These are phyloP conservation scores for Pulicaria dysenterica DNA, from an alignment of 129 eudicot species.

Conservation along the genomic window DNA sequence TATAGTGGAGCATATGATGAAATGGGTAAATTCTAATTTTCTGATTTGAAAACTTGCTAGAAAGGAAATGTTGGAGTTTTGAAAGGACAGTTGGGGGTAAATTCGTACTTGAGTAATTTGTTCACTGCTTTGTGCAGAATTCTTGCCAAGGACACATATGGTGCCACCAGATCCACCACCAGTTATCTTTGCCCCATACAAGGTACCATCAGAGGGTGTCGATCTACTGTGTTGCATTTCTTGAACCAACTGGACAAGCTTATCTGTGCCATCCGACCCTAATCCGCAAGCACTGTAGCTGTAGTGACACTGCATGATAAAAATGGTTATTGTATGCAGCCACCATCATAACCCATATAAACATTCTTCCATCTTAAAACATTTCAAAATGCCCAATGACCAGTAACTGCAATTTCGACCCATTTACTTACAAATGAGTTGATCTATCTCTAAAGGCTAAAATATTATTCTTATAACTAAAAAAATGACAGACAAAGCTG, in stretches of 20 bases:
- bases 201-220: constrained; percentile 44
- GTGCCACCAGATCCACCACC: constrained; percentile 87
- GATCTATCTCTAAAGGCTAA: too few species aligned
- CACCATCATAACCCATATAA: not conserved
- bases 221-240: constrained; percentile 80
- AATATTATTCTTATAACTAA: too few species aligned
- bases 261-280: constrained; percentile 96
- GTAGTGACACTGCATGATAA: constrained; percentile 78
- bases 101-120: constrained; percentile 56
- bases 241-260: constrained; percentile 87
- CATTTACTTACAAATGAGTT: too few species aligned
- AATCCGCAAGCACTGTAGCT: constrained; percentile 96
- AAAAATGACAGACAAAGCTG: too few species aligned
- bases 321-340: not conserved
- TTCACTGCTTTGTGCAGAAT: constrained; percentile 44
- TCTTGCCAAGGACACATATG: constrained; percentile 59
- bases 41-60: too few species aligned
- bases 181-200: constrained; percentile 73
- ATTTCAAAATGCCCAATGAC: too few species aligned
- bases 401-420: too few species aligned
- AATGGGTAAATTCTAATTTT: too few species aligned
- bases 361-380: not conserved
- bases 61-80: too few species aligned
- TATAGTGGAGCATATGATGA: too few species aligned
- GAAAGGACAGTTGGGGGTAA: not conserved